Evolutionary conservation across 768 basidiomycete species (phyloP).

Genomic region (Chalciporus sphaerocephalus): DNA sequence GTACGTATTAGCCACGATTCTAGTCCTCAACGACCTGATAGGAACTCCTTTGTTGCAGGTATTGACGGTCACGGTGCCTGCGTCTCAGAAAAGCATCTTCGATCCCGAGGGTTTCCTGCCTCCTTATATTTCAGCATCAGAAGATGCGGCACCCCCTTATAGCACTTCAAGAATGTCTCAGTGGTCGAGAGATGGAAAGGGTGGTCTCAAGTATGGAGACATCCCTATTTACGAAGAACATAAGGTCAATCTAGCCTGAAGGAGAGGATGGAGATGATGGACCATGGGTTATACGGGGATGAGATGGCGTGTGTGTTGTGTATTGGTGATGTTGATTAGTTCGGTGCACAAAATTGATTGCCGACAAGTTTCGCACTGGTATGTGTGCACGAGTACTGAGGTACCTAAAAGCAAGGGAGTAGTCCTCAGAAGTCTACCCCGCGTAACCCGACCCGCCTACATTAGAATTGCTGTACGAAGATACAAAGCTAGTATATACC

Average conservation of each 20-base stretch:
- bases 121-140: slow-evolving; percentile 39
- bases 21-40: neutral
- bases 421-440: too few species aligned
- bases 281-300: slow-evolving; percentile 2
- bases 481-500: too few species aligned
- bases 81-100: slow-evolving; percentile 31
- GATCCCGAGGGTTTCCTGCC: slow-evolving; percentile 42
- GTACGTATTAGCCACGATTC: slow-evolving; percentile 27
- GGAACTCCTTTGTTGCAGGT: slow-evolving; percentile 26
- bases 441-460: too few species aligned
- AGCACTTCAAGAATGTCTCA: slow-evolving; percentile 23
- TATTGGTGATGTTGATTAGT: slow-evolving; percentile 5
- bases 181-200: slow-evolving; percentile 26
- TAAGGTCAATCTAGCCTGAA: slow-evolving; percentile 19
- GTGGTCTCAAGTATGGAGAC: slow-evolving; percentile 33
- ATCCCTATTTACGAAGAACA: slow-evolving; percentile 42
- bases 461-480: too few species aligned
- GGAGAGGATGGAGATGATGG: neutral
- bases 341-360: slow-evolving; percentile 15
- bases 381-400: too few species aligned
- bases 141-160: slow-evolving; percentile 33
- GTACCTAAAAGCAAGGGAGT: too few species aligned
- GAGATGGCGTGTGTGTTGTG: neutral
- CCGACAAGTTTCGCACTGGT: neutral
- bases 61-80: slow-evolving; percentile 38